Evolutionary conservation across 257 asterid species (phyloP), one percentile per base, ranked within the genome.

Genomic region (Rhazya stricta): DNA sequence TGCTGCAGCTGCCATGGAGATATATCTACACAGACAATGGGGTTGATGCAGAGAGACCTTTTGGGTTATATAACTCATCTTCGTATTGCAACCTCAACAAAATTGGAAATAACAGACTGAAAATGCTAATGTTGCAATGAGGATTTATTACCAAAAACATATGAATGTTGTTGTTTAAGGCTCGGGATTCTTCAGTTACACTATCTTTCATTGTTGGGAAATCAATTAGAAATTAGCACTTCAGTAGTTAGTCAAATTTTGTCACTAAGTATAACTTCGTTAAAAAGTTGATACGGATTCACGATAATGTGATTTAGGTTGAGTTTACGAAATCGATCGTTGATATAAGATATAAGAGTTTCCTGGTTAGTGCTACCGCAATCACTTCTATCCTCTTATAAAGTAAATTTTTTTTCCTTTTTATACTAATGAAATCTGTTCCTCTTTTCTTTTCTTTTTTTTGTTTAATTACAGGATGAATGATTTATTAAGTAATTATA

Each of bases 131-230:
- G 9, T 7, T 63, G 13, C 27, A 34, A 63, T 66, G 71, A 43
- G 46, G 71, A 66, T 66, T 66, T 66, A 21, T 37, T 66, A 37
- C 71, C 30, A 66, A 36, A 66, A 36, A 21, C 19, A 37, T 66
- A 66, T 37, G 11, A 66, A 32, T 37, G 19, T 36, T 66, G 48
- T 5, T n/a, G 16, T 32, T 34, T 32, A 41, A 36, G 32, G 50
- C 30, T 18, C 18, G 16, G 29, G 71, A 66, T 66, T 37, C 71
- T 66, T 37, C 71, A 37, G 71, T 66, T 66, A 66, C 71, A 66
- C 3, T 66, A 66, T 66, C 70, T 37, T 63, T 34, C 21, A 0
- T 63, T 63, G 6, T 63, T 63, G 12, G 15, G 18, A 21, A 34
- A 51, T 48, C 54, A 51, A 51, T 51, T 51, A 7, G 57, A 16